These are phyloP conservation scores for Fulvia fulva DNA, from an alignment of 2,329 filamentous ascomycete genomes.

Conservation along the genomic window DNA sequence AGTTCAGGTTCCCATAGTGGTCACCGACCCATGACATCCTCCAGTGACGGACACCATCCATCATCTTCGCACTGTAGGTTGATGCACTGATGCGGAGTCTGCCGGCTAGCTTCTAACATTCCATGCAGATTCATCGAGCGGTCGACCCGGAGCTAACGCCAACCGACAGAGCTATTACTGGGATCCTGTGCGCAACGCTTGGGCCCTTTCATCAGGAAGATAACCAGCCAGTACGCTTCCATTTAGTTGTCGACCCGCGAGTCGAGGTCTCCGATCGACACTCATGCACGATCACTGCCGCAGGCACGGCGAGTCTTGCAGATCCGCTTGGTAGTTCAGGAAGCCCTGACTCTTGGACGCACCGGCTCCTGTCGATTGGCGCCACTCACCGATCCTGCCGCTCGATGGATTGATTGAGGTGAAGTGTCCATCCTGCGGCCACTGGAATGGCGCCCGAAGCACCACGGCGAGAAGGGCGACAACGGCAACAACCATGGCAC, in stretches of 20 bases:
- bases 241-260: neutral
- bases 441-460: neutral
- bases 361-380: neutral
- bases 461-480: neutral
- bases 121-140: slow-evolving; percentile 3
- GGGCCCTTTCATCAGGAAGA: slow-evolving; percentile 22
- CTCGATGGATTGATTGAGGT: neutral
- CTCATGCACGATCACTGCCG: neutral
- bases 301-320: slow-evolving; percentile 3
- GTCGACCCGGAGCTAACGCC: slow-evolving; percentile 2
- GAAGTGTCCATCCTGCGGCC: neutral
- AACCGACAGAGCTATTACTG: slow-evolving; percentile 28
- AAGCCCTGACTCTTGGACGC: neutral
- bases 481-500: neutral
- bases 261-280: neutral
- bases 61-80: slow-evolving; percentile 8
- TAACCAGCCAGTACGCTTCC: slow-evolving; percentile 2
- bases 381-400: neutral
- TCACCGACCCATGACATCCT: neutral
- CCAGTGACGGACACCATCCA: neutral
- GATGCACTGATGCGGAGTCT: neutral
- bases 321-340: neutral
- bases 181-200: slow-evolving; percentile 32
- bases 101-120: slow-evolving; percentile 1
- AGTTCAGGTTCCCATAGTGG: slow-evolving; percentile 11